Evolutionary conservation across 2,329 filamentous ascomycete genomes (phyloP), one percentile per base, ranked within the genome.

Genomic region (Sporothrix schenckii): DNA sequence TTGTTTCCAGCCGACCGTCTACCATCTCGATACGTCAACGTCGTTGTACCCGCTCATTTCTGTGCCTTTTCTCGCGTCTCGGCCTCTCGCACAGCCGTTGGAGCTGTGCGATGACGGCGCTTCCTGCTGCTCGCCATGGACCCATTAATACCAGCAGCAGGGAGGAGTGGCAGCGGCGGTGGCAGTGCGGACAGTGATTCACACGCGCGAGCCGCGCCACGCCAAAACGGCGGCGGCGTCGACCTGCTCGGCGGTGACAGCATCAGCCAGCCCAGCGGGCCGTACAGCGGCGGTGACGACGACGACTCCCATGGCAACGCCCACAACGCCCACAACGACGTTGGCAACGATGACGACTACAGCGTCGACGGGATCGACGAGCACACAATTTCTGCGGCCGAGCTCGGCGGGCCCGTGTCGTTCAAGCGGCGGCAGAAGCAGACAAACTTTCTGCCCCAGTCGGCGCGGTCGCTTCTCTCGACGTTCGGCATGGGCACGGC

Each of bases 361-460:
- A 77, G 79, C 67, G 73, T 87, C 52, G 53, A 44, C 19, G 66
- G 34, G 11, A 44, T 13, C 19, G 41, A 52, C 6, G 34, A 16
- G 27, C 52, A 60, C 66, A 80, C 56, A 83, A 87, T 63, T 88
- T 69, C 68, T 90, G 77, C 82, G 69, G 80, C 82, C 66, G 80
- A 83, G 56, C 76, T 86, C 47, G 79, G 81, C 69, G 82, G 86
- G 63, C 82, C 84, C 39, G 80, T 91, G 68, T 91, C 90, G 47
- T 93, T 92, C 81, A 92, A 92, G 82, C 88, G 91, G 76, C 90
- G 87, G 73, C 85, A 87, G 74, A 90, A 84, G 72, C 80, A 82
- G 56, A 81, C 81, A 39, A 80, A 80, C 66, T 77, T 81, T 68
- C 80, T 83, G 70, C 83, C 85, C 1, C 80, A 80, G 41, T 81